These are phyloP conservation scores for Kalmusia sp. DNA, from an alignment of 2,329 filamentous ascomycete species.

Conservation along the genomic window DNA sequence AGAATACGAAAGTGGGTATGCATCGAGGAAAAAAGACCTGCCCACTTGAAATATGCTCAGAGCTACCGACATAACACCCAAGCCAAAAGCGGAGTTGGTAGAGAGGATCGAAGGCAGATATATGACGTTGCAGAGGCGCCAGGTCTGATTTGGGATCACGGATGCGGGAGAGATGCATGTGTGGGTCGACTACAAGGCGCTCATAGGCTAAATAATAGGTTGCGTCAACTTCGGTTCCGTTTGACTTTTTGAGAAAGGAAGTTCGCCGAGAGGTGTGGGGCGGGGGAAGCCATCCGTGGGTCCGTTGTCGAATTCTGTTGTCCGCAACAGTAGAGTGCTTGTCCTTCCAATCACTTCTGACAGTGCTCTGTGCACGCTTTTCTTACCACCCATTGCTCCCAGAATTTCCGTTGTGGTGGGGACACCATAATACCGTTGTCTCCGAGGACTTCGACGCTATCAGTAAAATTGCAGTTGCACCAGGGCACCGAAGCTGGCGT, in stretches of 20 bases:
- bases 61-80: no score
- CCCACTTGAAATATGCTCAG: not conserved
- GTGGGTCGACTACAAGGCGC: not conserved
- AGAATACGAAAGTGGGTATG: not conserved
- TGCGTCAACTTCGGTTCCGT: not conserved
- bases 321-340: not conserved
- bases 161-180: not conserved
- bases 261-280: not conserved
- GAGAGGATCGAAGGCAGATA: not conserved
- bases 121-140: not conserved
- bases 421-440: constrained; percentile 58
- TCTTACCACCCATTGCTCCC: constrained; percentile 63
- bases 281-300: not conserved
- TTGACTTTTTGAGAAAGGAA: not conserved
- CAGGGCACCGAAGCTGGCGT: constrained; percentile 55
- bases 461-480: constrained; percentile 54
- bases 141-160: not conserved
- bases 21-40: not conserved
- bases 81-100: not conserved
- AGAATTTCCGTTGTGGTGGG: constrained; percentile 59
- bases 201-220: constrained; percentile 4
- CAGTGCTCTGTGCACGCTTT: constrained; percentile 52
- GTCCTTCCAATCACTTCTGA: constrained; percentile 36
- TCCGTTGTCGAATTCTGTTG: not conserved
- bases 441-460: constrained; percentile 53